Base-by-base conservation (phyloP, 345 rosid genomes). In the Moringa oleifera region DNA sequence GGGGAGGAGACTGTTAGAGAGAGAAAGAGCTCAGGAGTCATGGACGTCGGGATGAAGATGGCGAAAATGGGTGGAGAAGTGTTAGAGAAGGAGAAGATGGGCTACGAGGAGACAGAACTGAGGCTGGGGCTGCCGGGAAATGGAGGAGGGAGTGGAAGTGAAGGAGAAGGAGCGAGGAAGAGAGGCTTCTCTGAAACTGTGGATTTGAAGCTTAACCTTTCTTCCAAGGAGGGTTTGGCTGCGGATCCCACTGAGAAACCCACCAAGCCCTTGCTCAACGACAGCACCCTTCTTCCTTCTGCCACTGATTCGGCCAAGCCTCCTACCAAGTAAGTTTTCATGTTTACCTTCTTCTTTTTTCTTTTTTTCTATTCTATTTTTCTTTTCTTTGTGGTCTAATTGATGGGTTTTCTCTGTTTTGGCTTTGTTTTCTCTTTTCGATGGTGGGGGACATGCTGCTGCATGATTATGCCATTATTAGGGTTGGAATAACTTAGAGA, bases 111-210 rank as follows among this genome's bases (percentile, higher is more conserved):
- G 75, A 87, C 95, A 16, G 97, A 90, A 73, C 81, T 90, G 57
- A 80, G 89, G 77, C 86, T 90, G 47, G 95, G 97, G 61, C 68
- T 90, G 66, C 93, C 95, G 0, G 95, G 90, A 2, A 78, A 73
- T 4, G 18, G 71, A 61, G 31, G 65, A 47, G 66, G 68, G 20
- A 68, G 62, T 25, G 57, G 66, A 18, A 23, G 63, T 70, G 70
- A 63, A 61, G 73, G 23, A 63, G 85, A 61, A 33, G 76, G 69
- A 15, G 71, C 66, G 20, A 80, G 82, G 76, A 90, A 90, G 74
- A 85, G 92, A 84, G 85, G 80, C 3, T 90, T 82, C 74, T 80
- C 75, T 9, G 87, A 84, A 68, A 88, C 93, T 7, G 87, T 87
- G 62, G 86, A 80, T 80, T 72, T 85, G 83, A 85, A 90, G 81